Conservation (phyloP, 345 rosid genomes). For the Eucalyptus erythrocorys region DNA sequence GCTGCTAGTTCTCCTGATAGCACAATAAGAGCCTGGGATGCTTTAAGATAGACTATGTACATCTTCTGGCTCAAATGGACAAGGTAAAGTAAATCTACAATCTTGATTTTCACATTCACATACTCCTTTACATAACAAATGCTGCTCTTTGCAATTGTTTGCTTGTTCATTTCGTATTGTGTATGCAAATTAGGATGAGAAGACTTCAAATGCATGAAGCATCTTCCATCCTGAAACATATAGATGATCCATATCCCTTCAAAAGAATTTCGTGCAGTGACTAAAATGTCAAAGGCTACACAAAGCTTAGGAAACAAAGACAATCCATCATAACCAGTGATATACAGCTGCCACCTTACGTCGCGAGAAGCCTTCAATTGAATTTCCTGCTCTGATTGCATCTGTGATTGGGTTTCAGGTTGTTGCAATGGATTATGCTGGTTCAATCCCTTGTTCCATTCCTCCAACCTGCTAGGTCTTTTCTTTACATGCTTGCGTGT, state of each 20-base stretch:
- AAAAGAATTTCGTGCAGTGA: background rate
- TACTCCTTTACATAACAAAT: background rate
- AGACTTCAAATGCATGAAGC: background rate
- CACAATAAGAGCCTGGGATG: background rate
- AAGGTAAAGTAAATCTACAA: background rate
- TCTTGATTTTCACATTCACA: background rate
- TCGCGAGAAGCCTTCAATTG: conserved; percentile 99
- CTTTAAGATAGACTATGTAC: background rate
- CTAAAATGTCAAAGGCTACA: background rate
- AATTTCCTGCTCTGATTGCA: conserved; percentile 65
- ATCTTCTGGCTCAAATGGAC: background rate
- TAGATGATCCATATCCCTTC: background rate
- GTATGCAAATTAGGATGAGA: background rate
- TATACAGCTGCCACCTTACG: conserved; percentile 91
- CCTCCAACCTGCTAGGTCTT: conserved; percentile 26
- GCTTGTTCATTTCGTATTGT: background rate
- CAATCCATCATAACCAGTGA: conserved; percentile 6
- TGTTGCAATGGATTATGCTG: conserved; percentile 9
- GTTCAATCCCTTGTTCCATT: conserved; percentile 17
- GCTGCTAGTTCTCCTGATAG: background rate
- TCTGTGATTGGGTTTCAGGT: conserved; percentile 18
- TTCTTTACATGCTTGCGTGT: conserved; percentile 70
- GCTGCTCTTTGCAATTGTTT: background rate
- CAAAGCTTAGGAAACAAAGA: background rate
- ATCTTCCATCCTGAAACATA: background rate